These are phyloP conservation scores for Ruellia speciosa DNA, from an alignment of 305 asterid genomes.

Conservation along the genomic window DNA sequence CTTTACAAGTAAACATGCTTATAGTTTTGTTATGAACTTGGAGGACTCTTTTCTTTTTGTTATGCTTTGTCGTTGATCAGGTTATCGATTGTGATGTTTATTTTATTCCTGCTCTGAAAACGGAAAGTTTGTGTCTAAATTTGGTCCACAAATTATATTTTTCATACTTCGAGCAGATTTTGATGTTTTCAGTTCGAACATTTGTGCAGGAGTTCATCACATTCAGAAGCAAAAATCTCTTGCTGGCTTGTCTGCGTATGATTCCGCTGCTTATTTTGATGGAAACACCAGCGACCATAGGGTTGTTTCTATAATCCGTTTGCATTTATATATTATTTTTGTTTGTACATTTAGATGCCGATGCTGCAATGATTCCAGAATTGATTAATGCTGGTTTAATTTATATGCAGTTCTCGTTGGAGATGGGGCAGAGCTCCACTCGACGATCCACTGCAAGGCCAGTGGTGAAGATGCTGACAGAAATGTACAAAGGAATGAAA, in stretches of 20 bases:
- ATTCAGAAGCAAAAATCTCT: conserved; percentile 34
- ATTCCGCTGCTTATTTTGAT: conserved; percentile 40
- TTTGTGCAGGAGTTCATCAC: conserved; percentile 44
- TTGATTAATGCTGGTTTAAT: conserved; percentile 18
- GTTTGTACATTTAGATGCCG: conserved; percentile 5
- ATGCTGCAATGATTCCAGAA: conserved; percentile 17
- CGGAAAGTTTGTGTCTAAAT: neutral
- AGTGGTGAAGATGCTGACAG: conserved; percentile 60
- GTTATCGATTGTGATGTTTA: neutral
- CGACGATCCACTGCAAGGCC: conserved; percentile 43
- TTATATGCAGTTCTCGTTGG: conserved; percentile 37
- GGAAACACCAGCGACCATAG: conserved; percentile 37
- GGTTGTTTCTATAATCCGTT: conserved; percentile 24
- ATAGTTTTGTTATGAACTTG: neutral
- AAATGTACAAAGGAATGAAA: conserved; percentile 59
- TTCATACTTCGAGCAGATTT: conserved; percentile 10
- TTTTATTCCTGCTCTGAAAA: no score
- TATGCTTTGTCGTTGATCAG: neutral
- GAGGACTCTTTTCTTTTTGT: neutral
- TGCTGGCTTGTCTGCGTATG: conserved; percentile 35
- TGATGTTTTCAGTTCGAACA: conserved; percentile 19
- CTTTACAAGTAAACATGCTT: conserved; percentile 1
- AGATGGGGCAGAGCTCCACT: conserved; percentile 40
- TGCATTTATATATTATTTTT: neutral
- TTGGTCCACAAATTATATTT: neutral